Base-by-base conservation (phyloP, 179 eudicot genomes). In the Silene coronaria region DNA sequence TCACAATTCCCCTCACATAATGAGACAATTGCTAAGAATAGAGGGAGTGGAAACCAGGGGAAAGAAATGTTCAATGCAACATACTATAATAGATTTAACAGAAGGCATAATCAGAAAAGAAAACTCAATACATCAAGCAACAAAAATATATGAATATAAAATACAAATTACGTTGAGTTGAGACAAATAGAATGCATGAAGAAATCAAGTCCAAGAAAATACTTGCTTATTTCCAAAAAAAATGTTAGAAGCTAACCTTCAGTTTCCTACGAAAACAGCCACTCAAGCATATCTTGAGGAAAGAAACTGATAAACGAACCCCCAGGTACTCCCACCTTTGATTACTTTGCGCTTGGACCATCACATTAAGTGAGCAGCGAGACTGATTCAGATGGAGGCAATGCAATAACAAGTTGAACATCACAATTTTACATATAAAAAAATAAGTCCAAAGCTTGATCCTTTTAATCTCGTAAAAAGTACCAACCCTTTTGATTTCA, bases 351-450 rank as follows among this genome's bases (percentile, higher is more conserved):
- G 4, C 66, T 62, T 26, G 30, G 67, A 24, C 32, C 34, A 62
- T 67, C 0, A 67, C 28, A 11, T 19, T n/a, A 19, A 67, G 53
- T 67, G 71, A 67, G 71, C 71, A 19, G 8, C 53, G 16, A 22
- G 28, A 70, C 26, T 0, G n/a, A 6, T 46, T 70, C 28, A 13
- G 60, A 26, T 14, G 60, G 32, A 46, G 73, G 6, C 60, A 48
- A 23, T 70, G 73, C 73, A 46, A 70, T 70, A 70, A 70, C 36
- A 26, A 70, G 21, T 23, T 23, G n/a, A 16, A 16, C 17, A 6
- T 6, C 53, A 17, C 42, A 12, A 53, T 16, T 53, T n/a, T n/a
- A n/a, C n/a, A n/a, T n/a, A n/a, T 27, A 27, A 19, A 71, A 16
- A 27, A n/a, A 55, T 53, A 70, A 51, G 42, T 27, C 63, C 1